Evolutionary conservation across 2,329 filamentous ascomycete species (phyloP), one percentile per base, ranked within the genome.

Genomic region (Hymenoscyphus occultus): DNA sequence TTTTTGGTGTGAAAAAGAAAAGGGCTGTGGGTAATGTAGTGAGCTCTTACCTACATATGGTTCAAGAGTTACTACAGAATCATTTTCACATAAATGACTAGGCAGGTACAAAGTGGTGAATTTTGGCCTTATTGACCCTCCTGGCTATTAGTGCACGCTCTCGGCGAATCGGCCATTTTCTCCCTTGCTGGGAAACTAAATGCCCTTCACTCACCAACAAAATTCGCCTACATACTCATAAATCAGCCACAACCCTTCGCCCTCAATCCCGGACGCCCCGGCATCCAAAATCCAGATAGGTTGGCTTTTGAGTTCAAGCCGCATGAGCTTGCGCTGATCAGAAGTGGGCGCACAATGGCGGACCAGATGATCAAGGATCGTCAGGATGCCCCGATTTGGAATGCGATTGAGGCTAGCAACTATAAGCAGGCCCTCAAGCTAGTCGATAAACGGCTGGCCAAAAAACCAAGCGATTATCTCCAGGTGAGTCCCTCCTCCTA

Each of bases 381-480:
- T 40, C 71, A 72, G 59, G 73, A 76, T 66, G 68, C 65, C 22
- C 71, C 71, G 9, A 77, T 77, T 48, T 75, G 73, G 71, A 74
- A 72, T 58, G 73, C 75, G 14, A 73, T 77, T 56, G 74, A 76
- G 51, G 70, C 69, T n/a, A 71, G 69, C 39, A 75, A 75, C 66
- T 74, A 70, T 61, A 77, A 76, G 67, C 73, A 75, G 64, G 75
- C 75, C 12, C 65, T 76, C 51, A 77, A 76, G 65, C 66, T 75
- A 3, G 72, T 77, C 3, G 74, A 76, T 10, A 77, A 76, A 66
- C 71, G 72, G 56, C 60, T 77, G 39, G 65, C 70, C 31, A 77
- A 77, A 66, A 74, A 72, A 32, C 66, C 60, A 13, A 70, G 70
- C 5, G 70, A 73, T 31, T 76, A 76, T 64, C 66, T 74, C 28